phyloP scores from a whole-genome alignment of 75 land plant genomes.

The Picea sitchensis region DNA sequence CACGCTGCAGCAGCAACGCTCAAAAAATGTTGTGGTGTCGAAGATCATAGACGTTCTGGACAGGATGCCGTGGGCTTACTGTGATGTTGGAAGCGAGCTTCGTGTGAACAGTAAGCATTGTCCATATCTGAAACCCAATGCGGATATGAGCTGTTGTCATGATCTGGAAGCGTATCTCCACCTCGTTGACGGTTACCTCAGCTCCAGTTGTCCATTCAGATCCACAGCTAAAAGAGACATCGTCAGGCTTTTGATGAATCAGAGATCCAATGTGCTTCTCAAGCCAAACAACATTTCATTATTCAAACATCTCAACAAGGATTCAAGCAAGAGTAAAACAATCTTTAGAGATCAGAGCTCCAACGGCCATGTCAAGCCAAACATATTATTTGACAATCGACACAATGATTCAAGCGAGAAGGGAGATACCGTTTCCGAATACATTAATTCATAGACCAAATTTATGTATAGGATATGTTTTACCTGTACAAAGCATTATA shows the following conservation, averaged over 20 bases:
- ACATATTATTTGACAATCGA: too few species aligned
- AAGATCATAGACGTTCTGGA: slow-evolving; percentile 16
- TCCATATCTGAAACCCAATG: slow-evolving; percentile 44
- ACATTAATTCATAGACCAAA: too few species aligned
- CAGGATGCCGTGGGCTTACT: slow-evolving; percentile 32
- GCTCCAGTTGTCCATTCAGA: slow-evolving; percentile 44
- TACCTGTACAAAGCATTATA: too few species aligned
- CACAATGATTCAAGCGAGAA: too few species aligned
- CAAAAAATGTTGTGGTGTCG: neutral
- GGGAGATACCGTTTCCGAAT: too few species aligned
- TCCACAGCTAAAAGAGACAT: slow-evolving; percentile 18
- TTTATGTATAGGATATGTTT: too few species aligned
- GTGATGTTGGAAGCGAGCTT: slow-evolving; percentile 57
- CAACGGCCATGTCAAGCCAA: too few species aligned
- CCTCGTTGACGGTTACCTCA: slow-evolving; percentile 51
- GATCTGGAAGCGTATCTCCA: slow-evolving; percentile 34
- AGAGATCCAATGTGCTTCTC: slow-evolving; percentile 9
- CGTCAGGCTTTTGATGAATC: slow-evolving; percentile 10
- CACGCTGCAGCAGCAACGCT: neutral
- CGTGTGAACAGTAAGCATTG: slow-evolving; percentile 33
- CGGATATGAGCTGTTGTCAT: slow-evolving; percentile 15
- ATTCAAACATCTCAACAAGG: too few species aligned
- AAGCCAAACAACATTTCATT: too few species aligned
- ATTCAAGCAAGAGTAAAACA: too few species aligned
- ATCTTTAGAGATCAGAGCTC: too few species aligned